Base-by-base conservation (phyloP, 2,329 filamentous ascomycete genomes). In the Ophiosphaerella narmari region DNA sequence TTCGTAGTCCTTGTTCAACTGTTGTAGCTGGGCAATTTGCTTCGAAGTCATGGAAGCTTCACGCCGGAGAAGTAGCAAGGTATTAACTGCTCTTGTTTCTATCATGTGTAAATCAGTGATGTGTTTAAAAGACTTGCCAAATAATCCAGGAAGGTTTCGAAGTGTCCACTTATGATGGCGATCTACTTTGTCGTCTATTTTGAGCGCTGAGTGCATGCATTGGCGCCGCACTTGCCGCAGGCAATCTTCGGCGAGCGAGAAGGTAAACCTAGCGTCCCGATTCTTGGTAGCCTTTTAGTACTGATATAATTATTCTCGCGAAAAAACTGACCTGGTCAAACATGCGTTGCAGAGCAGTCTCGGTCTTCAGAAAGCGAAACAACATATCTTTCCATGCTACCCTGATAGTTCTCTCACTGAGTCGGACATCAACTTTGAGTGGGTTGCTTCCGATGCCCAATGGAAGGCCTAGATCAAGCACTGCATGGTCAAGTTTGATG, bases 301-400 rank as follows among this genome's bases (percentile, higher is more conserved):
- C 6, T 11, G 11, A 21, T 18, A 14, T 5, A 2, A 3, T 13
- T 8, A 26, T 33, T 11, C 26, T 24, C 9, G 6, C 18, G 18
- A 21, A 21, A 21, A 34, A 14, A 45, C 46, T 33, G 9, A 64
- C 63, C 45, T 65, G 39, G n/a, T 65, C 60, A 35, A 66, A 34
- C 26, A 60, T 44, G 5, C 45, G 46, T n/a, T 62, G 52, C 1
- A 70, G 36, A 11, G 48, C 43, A 8, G 41, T 54, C 39, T 68
- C 65, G 0, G 59, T 60, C 39, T 62, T 67, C 13, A 70, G 31
- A 26, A 69, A 67, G 0, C 40, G 38, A 7, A 59, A 39, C 0
- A 70, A 43, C 51, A 68, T 54, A 8, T 55, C 46, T 31, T 55
- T 66, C 68, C 68, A 71, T 7, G 46, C 44, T 1, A 68, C 39